A percentile compares a stretch with the other conserved stretches of the same genome.
These are phyloP conservation scores for Vanrija sp. DNA, from an alignment of 1,284 basidiomycete species.

Conservation along the genomic window DNA sequence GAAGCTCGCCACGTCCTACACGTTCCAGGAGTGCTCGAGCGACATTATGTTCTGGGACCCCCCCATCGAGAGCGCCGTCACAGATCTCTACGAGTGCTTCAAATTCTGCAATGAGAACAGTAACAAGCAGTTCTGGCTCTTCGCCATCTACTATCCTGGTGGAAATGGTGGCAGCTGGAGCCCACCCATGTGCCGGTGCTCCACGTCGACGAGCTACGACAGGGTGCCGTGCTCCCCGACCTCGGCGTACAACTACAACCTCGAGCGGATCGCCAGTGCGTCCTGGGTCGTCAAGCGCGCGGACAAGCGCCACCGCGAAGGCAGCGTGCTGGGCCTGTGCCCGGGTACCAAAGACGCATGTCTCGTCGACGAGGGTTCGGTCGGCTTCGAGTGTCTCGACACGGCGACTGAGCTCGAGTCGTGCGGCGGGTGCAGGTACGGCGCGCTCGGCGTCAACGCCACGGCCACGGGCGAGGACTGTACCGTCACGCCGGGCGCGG, in stretches of 20 bases:
- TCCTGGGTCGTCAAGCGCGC: not conserved
- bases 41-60: not conserved
- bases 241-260: not conserved
- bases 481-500: too few relatives aligned
- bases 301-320: too few relatives aligned
- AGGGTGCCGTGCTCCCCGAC: not conserved
- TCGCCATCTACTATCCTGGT: not conserved
- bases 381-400: slow-evolving; percentile 6
- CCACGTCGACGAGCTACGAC: not conserved
- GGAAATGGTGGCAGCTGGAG: not conserved
- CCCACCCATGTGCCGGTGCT: not conserved
- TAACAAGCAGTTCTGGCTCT: not conserved
- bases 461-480: too few relatives aligned
- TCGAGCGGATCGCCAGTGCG: not conserved
- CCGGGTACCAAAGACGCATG: too few relatives aligned
- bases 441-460: not conserved
- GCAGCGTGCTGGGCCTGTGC: too few relatives aligned
- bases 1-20: not conserved
- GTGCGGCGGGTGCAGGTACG: slow-evolving; percentile 7
- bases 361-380: too few relatives aligned
- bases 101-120: too few relatives aligned
- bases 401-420: slow-evolving; percentile 4
- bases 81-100: too few relatives aligned
- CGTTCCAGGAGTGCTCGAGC: not conserved
- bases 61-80: not conserved